These are phyloP conservation scores for Halophytophthora batemanensis DNA, from an alignment of 352 stramenopile genomes.

Conservation along the genomic window DNA sequence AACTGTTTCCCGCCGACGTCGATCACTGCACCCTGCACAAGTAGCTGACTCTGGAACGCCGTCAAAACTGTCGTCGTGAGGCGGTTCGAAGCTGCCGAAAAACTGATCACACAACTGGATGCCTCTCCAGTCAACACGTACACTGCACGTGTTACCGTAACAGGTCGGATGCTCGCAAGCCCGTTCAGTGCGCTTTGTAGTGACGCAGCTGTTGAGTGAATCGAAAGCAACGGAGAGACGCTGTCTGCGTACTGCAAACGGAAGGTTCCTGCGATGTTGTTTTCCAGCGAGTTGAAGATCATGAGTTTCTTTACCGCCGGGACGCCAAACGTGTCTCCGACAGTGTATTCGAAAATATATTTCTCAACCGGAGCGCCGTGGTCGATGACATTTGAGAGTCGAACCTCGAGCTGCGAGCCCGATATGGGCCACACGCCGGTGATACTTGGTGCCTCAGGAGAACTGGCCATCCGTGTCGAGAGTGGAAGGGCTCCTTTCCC, in stretches of 20 bases:
- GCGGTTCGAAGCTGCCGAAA: slow-evolving; percentile 28
- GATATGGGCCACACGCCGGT: slow-evolving; percentile 49
- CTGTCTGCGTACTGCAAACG: slow-evolving; percentile 60
- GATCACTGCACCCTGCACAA: slow-evolving; percentile 36
- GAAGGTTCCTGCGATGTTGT: slow-evolving; percentile 68
- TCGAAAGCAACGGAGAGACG: slow-evolving; percentile 40
- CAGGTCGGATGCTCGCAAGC: slow-evolving; percentile 48
- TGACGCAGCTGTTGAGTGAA: slow-evolving; percentile 41
- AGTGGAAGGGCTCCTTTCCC: slow-evolving; percentile 58
- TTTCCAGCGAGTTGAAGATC: slow-evolving; percentile 38
- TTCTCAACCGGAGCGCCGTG: slow-evolving; percentile 36
- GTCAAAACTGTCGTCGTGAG: slow-evolving; percentile 45
- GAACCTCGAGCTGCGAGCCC: slow-evolving; percentile 43
- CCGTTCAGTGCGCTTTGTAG: slow-evolving; percentile 35
- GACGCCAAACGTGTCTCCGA: slow-evolving; percentile 43
- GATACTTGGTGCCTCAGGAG: slow-evolving; percentile 37
- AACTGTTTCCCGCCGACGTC: slow-evolving; percentile 32
- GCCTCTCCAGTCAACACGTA: slow-evolving; percentile 44
- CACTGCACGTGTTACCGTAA: slow-evolving; percentile 38
- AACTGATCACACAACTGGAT: slow-evolving; percentile 34
- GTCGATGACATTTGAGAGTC: slow-evolving; percentile 25
- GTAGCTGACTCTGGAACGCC: slow-evolving; percentile 26
- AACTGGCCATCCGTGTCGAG: slow-evolving; percentile 28
- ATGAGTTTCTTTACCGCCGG: slow-evolving; percentile 45
- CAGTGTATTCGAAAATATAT: slow-evolving; percentile 64